phyloP scores from a whole-genome alignment of 1,284 basidiomycete genomes.

The Ustilago nuda region DNA sequence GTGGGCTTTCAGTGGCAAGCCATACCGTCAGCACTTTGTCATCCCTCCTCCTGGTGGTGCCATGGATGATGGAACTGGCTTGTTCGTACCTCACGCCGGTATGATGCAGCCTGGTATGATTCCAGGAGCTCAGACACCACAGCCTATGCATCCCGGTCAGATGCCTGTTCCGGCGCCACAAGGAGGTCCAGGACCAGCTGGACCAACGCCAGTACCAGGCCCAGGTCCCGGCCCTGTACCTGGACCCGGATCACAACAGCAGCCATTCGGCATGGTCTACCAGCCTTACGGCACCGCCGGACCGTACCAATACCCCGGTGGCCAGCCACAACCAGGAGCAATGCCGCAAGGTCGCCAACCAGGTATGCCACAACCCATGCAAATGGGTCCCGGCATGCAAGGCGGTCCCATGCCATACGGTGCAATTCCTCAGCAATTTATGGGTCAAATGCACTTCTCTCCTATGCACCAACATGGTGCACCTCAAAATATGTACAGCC shows the following conservation, averaged over 20 bases:
- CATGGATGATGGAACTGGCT: slow-evolving; percentile 37
- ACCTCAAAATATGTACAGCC: slow-evolving; percentile 58
- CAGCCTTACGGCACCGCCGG: slow-evolving; percentile 46
- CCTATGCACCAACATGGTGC: slow-evolving; percentile 57
- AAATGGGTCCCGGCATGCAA: slow-evolving; percentile 38
- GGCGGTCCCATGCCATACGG: slow-evolving; percentile 52
- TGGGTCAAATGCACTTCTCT: slow-evolving; percentile 59
- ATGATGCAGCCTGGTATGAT: slow-evolving; percentile 50
- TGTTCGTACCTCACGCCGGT: slow-evolving; percentile 37
- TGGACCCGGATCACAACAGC: slow-evolving; percentile 25
- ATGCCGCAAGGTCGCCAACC: slow-evolving; percentile 39
- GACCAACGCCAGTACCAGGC: slow-evolving; percentile 9
- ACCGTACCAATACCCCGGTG: slow-evolving; percentile 49
- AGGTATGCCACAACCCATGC: slow-evolving; percentile 41
- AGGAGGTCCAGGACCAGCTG: slow-evolving; percentile 15
- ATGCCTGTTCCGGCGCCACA: slow-evolving; percentile 28
- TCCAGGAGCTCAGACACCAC: slow-evolving; percentile 36
- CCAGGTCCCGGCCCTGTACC: slow-evolving; percentile 23
- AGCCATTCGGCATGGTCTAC: slow-evolving; percentile 54
- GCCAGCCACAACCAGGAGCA: slow-evolving; percentile 31
- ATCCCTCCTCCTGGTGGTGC: slow-evolving; percentile 22
- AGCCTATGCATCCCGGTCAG: slow-evolving; percentile 37
- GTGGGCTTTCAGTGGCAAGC: slow-evolving; percentile 91
- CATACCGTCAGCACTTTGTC: slow-evolving; percentile 79
- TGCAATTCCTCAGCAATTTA: slow-evolving; percentile 51